phyloP scores from a whole-genome alignment of 306 rosid species.

The Quercus bicolor region DNA sequence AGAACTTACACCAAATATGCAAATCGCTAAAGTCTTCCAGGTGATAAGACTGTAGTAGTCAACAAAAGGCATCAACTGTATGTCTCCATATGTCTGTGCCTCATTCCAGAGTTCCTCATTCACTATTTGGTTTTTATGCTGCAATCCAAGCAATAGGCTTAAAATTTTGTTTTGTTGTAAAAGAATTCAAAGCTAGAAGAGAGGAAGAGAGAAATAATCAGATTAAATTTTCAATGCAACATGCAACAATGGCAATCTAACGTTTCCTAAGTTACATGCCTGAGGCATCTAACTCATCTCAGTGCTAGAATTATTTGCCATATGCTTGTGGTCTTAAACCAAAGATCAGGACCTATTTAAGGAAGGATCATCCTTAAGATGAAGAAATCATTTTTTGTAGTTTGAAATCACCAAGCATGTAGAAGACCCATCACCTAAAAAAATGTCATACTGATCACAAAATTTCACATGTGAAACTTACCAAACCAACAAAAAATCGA shows the following conservation, averaged over 20 bases:
- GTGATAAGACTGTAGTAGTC: constrained; percentile 95
- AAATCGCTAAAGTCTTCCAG: constrained; percentile 94
- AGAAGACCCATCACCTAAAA: constrained; percentile 3
- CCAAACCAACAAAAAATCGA: constrained; percentile 98
- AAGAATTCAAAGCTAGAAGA: not conserved
- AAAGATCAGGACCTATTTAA: constrained; percentile 9
- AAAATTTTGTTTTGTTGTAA: constrained; percentile 3
- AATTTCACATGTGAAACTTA: constrained; percentile 40
- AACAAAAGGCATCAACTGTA: constrained; percentile 97
- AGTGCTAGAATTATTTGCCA: not conserved
- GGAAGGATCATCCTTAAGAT: not conserved
- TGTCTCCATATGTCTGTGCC: constrained; percentile 85
- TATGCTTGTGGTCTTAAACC: not conserved
- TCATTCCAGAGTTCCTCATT: constrained; percentile 95
- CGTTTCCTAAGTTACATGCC: not conserved
- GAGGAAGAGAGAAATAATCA: not conserved
- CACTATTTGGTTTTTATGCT: constrained; percentile 93
- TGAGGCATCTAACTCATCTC: not conserved
- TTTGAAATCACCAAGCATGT: not conserved
- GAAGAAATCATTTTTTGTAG: not conserved
- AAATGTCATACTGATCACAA: not conserved
- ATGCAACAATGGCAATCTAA: constrained; percentile 9
- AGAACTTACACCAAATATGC: constrained; percentile 84
- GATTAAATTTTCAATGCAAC: constrained; percentile 10
- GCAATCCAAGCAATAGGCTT: constrained; percentile 31